Percentiles rank a stretch among this genome's conserved stretches.
These are phyloP conservation scores for Atractiella rhizophila DNA, from an alignment of 768 basidiomycete species.

Conservation along the genomic window DNA sequence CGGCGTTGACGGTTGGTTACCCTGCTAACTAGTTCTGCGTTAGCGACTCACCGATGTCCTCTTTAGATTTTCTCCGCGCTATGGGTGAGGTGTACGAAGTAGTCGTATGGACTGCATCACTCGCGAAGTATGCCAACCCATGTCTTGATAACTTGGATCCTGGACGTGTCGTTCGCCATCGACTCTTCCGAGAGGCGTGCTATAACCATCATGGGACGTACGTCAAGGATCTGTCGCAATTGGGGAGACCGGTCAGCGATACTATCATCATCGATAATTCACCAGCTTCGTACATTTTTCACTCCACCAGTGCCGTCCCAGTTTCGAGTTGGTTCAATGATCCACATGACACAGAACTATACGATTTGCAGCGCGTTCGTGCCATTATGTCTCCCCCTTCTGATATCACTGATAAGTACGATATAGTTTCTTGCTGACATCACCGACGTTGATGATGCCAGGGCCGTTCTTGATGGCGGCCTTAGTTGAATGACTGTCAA, in stretches of 20 bases:
- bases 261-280: slow-evolving; percentile 98
- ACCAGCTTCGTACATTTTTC: slow-evolving; percentile 96
- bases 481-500: no score
- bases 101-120: slow-evolving; percentile 88
- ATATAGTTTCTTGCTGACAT: slow-evolving; percentile 84
- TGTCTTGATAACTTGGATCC: slow-evolving; percentile 89
- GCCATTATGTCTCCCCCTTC: no score
- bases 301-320: slow-evolving; percentile 94
- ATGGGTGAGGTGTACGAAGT: slow-evolving; percentile 99
- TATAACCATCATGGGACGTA: slow-evolving; percentile 98
- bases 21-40: no score
- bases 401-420: slow-evolving; percentile 80
- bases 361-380: no score
- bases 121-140: slow-evolving; percentile 99
- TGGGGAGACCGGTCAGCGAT: slow-evolving; percentile 76
- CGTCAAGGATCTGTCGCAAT: slow-evolving; percentile 96
- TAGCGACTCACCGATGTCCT: no score
- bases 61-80: slow-evolving; percentile 53
- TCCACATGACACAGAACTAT: slow-evolving; percentile 11
- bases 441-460: slow-evolving; percentile 56
- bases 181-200: slow-evolving; percentile 90
- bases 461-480: slow-evolving; percentile 73
- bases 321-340: slow-evolving; percentile 96
- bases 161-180: slow-evolving; percentile 72
- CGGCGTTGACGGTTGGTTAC: slow-evolving; percentile 90